Conservation (phyloP, 768 basidiomycete species). For the Boletus tylopilopsis region DNA sequence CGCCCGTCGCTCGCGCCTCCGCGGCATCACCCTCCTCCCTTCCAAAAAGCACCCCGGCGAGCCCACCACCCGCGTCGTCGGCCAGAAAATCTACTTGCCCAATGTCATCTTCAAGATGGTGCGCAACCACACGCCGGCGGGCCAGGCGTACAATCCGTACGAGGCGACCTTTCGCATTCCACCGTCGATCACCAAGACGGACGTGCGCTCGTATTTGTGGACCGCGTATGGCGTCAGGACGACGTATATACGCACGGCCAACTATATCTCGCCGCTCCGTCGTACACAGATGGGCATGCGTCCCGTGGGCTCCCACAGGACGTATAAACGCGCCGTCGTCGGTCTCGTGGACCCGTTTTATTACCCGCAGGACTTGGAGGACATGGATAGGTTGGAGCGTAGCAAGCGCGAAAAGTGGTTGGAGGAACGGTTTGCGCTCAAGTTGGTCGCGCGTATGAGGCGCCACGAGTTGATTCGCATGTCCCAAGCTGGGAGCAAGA, state of each 20-base stretch:
- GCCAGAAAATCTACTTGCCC: slow-evolving; percentile 84
- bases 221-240: slow-evolving; percentile 86
- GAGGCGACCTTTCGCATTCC: slow-evolving; percentile 93
- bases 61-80: slow-evolving; percentile 51
- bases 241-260: slow-evolving; percentile 95
- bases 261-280: slow-evolving; percentile 62
- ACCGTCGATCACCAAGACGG: slow-evolving; percentile 87
- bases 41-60: slow-evolving; percentile 29
- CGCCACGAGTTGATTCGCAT: slow-evolving; percentile 33
- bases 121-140: slow-evolving; percentile 73
- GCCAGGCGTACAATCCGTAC: slow-evolving; percentile 87
- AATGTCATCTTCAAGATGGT: slow-evolving; percentile 82
- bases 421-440: slow-evolving; percentile 52
- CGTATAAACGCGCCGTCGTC: slow-evolving; percentile 90
- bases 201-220: slow-evolving; percentile 80
- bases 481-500: slow-evolving; percentile 34
- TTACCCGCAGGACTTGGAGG: slow-evolving; percentile 78
- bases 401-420: slow-evolving; percentile 56
- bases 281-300: slow-evolving; percentile 28
- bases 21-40: slow-evolving; percentile 55
- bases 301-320: slow-evolving; percentile 39
- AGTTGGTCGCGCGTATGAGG: slow-evolving; percentile 34
- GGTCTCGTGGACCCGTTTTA: slow-evolving; percentile 92
- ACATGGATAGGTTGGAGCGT: slow-evolving; percentile 61
- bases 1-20: slow-evolving; percentile 57